Percentiles rank a stretch among this genome's conserved stretches.
phyloP scores from a whole-genome alignment of 345 rosid species.

The Aurinia saxatilis region DNA sequence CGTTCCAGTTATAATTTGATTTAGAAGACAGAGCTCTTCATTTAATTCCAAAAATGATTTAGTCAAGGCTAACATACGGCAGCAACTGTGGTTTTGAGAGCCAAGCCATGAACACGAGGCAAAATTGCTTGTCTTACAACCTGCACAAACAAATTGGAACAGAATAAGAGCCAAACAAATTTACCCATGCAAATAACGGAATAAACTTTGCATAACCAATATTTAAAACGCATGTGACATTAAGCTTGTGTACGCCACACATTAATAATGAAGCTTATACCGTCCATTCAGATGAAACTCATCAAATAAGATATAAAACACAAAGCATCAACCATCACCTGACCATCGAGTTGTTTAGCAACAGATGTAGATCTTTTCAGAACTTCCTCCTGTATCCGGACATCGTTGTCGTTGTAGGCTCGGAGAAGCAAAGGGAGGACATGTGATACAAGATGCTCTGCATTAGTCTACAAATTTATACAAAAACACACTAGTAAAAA shows the following conservation, averaged over 20 bases:
- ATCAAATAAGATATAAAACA: neutral
- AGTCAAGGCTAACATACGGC: constrained; percentile 60
- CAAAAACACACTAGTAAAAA: constrained; percentile 9
- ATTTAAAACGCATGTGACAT: neutral
- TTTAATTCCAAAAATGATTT: neutral
- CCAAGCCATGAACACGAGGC: constrained; percentile 93
- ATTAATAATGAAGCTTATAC: constrained; percentile 5
- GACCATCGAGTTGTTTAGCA: constrained; percentile 78
- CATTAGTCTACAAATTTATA: constrained; percentile 50
- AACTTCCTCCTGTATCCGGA: constrained; percentile 91
- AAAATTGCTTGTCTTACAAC: constrained; percentile 85
- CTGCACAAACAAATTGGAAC: constrained; percentile 38
- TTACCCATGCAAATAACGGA: neutral
- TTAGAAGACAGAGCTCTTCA: constrained; percentile 6
- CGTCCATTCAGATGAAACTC: neutral
- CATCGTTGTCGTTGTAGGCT: constrained; percentile 91
- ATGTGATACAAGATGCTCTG: constrained; percentile 60
- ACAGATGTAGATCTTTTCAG: constrained; percentile 67
- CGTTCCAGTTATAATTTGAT: neutral
- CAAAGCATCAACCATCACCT: constrained; percentile 43
- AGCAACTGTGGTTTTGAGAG: constrained; percentile 93
- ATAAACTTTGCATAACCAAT: neutral
- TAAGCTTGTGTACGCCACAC: constrained; percentile 2
- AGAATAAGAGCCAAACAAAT: neutral
- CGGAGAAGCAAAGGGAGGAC: constrained; percentile 83